Evolutionary conservation across 257 asterid species (phyloP), one percentile per base, ranked within the genome.

Genomic region (Forsythia suspensa): DNA sequence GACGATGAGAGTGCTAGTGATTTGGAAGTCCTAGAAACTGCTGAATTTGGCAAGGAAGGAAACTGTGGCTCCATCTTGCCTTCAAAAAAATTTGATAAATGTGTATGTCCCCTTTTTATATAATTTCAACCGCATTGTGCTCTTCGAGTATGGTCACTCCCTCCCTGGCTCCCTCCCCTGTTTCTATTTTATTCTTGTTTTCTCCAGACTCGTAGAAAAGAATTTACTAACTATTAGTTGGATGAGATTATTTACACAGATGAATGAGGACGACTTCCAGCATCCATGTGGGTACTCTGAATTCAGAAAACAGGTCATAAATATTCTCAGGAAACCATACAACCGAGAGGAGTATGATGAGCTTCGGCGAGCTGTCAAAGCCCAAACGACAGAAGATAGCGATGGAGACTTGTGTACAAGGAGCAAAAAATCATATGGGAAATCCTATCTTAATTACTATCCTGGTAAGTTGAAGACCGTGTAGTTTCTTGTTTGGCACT

Each of bases 361-460:
- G 77, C 70, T 74, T 11, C 37, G 21, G 43, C 77, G 3, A 74
- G 77, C 37, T 20, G n/a, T 57, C 38, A 55, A 29, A 37, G 44
- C 24, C 43, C 43, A 38, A 46, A 77, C 38, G 70, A 84, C 70
- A 15, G 72, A 75, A 59, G 75, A 6, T 76, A 84, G 84, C 2
- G 86, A 86, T 77, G 11, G 48, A 10, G 88, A 87, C 1, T 61
- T 89, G 77, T 87, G 92, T 10, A 7, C 69, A 57, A 89, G 90
- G 79, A 86, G 89, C 82, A 87, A 81, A 18, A 78, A 40, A 77
- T 57, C 76, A 18, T 41, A 21, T 4, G 93, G 91, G 43, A 38
- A 89, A 86, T 86, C 90, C 36, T 84, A 79, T 67, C 90, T 87
- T 13, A 87, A 87, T 80, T 6, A 75, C 75, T 8, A 75, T 76